Percentiles rank a stretch among this genome's conserved stretches.
Conservation (phyloP, 306 rosid species). For the Citrullus colocynthis region DNA sequence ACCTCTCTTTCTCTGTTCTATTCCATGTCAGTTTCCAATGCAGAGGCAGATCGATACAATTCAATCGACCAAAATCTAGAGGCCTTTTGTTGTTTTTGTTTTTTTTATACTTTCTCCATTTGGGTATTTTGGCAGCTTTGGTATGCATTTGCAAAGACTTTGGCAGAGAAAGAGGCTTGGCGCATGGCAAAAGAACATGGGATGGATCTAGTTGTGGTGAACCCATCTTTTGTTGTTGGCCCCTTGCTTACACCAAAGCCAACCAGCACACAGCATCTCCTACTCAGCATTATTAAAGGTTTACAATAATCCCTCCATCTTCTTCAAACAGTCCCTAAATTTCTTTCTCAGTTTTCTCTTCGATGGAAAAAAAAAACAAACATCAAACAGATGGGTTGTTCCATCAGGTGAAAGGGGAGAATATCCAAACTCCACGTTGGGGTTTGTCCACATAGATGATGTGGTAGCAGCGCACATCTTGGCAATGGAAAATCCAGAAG, state of each 20-base stretch:
- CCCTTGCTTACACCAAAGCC: slow-evolving; percentile 74
- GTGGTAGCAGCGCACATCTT: slow-evolving; percentile 59
- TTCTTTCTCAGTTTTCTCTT: background rate
- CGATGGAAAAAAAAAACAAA: background rate
- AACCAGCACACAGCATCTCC: slow-evolving; percentile 45
- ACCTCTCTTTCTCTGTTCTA: background rate
- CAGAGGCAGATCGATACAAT: background rate
- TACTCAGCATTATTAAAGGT: slow-evolving; percentile 46
- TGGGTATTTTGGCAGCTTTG: slow-evolving; percentile 37
- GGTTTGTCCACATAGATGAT: slow-evolving; percentile 82
- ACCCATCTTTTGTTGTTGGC: slow-evolving; percentile 70
- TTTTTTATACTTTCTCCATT: background rate
- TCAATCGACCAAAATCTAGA: background rate
- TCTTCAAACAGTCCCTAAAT: background rate
- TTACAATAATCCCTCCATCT: background rate
- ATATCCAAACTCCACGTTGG: slow-evolving; percentile 58
- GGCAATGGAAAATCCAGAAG: slow-evolving; percentile 55
- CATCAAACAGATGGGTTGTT: background rate
- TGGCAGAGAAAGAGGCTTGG: slow-evolving; percentile 78
- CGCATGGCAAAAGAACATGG: slow-evolving; percentile 39
- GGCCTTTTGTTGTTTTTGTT: background rate
- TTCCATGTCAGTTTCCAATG: background rate
- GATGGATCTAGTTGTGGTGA: slow-evolving; percentile 64
- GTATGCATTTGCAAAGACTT: slow-evolving; percentile 81
- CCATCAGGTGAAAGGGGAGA: slow-evolving; percentile 40